phyloP scores from a whole-genome alignment of 306 rosid genomes.

The Pyrus communis region DNA sequence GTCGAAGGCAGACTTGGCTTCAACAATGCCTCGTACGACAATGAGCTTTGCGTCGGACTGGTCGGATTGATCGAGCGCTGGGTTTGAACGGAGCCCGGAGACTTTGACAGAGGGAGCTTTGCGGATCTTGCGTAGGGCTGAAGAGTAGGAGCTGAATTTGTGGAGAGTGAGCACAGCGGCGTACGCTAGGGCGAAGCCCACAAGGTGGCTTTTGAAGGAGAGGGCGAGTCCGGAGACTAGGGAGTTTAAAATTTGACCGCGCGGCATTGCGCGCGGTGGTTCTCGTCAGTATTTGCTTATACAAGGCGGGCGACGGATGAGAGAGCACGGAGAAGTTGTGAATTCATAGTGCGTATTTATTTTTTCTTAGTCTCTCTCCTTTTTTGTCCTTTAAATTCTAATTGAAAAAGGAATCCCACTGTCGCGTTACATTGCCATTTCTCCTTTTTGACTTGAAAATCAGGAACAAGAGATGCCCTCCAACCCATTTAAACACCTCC shows the following conservation, averaged over 20 bases:
- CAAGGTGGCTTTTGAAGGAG: slow-evolving; percentile 75
- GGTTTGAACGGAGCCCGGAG: slow-evolving; percentile 70
- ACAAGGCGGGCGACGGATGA: too few species aligned
- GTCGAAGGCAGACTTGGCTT: slow-evolving; percentile 52
- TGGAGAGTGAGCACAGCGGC: slow-evolving; percentile 54
- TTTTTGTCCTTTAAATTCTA: too few species aligned
- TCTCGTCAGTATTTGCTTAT: not conserved
- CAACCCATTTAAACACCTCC: too few species aligned
- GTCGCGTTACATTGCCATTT: too few species aligned
- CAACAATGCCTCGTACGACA: slow-evolving; percentile 67
- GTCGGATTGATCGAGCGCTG: slow-evolving; percentile 18
- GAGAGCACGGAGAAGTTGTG: too few species aligned
- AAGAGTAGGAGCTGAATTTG: slow-evolving; percentile 34
- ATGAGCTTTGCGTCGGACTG: slow-evolving; percentile 17
- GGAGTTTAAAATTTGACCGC: slow-evolving; percentile 12
- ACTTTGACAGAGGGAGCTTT: slow-evolving; percentile 59
- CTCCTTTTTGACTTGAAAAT: too few species aligned
- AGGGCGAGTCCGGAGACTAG: slow-evolving; percentile 56
- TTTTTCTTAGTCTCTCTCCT: too few species aligned
- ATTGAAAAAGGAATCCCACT: too few species aligned
- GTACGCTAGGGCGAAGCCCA: slow-evolving; percentile 64
- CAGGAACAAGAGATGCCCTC: too few species aligned
- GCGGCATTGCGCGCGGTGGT: slow-evolving; percentile 43
- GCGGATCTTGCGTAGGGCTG: slow-evolving; percentile 52
- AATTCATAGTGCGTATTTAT: too few species aligned